These are phyloP conservation scores for Cicer judaicum DNA, from an alignment of 306 rosid genomes.

Conservation along the genomic window DNA sequence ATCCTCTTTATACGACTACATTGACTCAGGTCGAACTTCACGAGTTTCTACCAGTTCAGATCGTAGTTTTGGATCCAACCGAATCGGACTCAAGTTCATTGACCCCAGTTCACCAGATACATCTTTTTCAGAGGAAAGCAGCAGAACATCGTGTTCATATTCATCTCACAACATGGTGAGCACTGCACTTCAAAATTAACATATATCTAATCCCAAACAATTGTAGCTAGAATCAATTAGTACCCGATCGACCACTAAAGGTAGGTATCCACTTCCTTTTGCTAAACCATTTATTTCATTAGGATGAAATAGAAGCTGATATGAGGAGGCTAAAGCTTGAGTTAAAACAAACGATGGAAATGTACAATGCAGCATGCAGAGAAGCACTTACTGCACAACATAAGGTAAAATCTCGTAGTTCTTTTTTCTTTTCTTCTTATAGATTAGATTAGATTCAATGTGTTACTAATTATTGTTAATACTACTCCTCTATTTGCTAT, in stretches of 20 bases:
- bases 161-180: constrained; percentile 73
- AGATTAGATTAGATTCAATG: not conserved
- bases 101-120: constrained; percentile 53
- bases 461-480: not conserved
- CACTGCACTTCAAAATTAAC: constrained; percentile 1
- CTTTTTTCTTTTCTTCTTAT: not conserved
- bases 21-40: constrained; percentile 56
- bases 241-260: not conserved
- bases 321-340: constrained; percentile 88
- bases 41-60: constrained; percentile 78
- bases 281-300: constrained; percentile 22
- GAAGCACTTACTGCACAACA: constrained; percentile 47
- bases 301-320: constrained; percentile 87
- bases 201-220: constrained; percentile 4
- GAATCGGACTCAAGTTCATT: constrained; percentile 23
- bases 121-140: constrained; percentile 61
- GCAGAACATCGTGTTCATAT: constrained; percentile 62
- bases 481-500: constrained; percentile 3
- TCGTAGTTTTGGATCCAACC: constrained; percentile 61
- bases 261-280: constrained; percentile 17
- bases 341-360: constrained; percentile 95
- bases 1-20: constrained; percentile 63
- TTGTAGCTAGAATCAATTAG: not conserved
- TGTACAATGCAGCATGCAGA: constrained; percentile 49
- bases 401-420: constrained; percentile 52